Percentiles rank a stretch among this genome's conserved stretches.
Evolutionary conservation across 345 rosid species (phyloP).

Genomic region (Eucalyptus sp.): DNA sequence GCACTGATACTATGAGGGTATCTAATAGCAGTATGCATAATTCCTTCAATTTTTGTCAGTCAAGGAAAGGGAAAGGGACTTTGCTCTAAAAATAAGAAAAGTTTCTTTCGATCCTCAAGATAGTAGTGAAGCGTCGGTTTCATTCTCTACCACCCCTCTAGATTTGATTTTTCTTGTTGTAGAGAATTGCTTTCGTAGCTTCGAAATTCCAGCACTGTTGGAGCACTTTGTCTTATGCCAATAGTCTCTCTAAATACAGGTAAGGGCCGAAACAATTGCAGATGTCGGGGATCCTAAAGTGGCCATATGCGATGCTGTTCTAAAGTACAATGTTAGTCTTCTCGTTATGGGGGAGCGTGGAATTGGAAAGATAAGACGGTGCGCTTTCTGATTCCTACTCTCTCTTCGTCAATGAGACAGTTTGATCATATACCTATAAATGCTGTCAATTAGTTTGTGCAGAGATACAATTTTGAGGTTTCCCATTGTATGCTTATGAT

Average conservation of each 20-base stretch:
- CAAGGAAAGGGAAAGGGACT: background rate
- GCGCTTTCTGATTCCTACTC: background rate
- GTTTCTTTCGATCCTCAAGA: background rate
- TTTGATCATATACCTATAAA: background rate
- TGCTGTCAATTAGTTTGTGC: background rate
- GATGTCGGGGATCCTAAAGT: conserved; percentile 48
- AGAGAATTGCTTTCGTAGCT: background rate
- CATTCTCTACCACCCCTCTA: background rate
- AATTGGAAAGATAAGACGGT: conserved; percentile 45
- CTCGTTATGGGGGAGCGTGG: conserved; percentile 37
- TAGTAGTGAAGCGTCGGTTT: background rate
- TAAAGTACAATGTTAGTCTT: conserved; percentile 41
- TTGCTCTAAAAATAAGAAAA: background rate
- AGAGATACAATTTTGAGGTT: background rate
- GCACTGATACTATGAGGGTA: background rate
- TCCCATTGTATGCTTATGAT: background rate
- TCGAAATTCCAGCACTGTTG: background rate
- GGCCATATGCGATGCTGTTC: conserved; percentile 48
- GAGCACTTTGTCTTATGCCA: background rate
- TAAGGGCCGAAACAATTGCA: conserved; percentile 27
- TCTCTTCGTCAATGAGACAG: background rate
- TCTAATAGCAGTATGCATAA: background rate
- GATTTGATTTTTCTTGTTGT: background rate
- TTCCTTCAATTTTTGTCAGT: background rate
- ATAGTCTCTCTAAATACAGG: conserved; percentile 1